Conservation (phyloP, 2,329 filamentous ascomycete genomes). For the Sclerotinia borealis region DNA sequence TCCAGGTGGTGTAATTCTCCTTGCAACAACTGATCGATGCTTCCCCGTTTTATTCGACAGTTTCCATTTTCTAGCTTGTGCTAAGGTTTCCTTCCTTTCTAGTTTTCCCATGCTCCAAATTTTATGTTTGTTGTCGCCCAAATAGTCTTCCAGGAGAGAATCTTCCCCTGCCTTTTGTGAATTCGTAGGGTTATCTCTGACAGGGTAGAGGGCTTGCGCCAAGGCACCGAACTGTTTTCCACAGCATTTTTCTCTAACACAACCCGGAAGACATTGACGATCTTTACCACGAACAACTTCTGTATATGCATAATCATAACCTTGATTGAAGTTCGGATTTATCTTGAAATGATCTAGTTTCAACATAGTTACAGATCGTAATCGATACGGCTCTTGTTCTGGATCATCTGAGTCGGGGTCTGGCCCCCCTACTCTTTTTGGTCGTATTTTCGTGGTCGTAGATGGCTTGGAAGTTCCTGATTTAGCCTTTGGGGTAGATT, state of each 20-base stretch:
- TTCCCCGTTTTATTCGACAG: constrained; percentile 71
- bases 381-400: constrained; percentile 36
- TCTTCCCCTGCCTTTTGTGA: constrained; percentile 39
- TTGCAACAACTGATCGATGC: constrained; percentile 68
- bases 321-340: constrained; percentile 54
- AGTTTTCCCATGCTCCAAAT: constrained; percentile 51
- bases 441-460: neutral
- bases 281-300: constrained; percentile 55
- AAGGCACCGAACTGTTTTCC: constrained; percentile 35
- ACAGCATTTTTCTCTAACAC: constrained; percentile 51
- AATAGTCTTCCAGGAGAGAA: constrained; percentile 47
- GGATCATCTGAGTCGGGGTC: constrained; percentile 6
- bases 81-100: constrained; percentile 60
- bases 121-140: constrained; percentile 51
- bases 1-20: constrained; percentile 70
- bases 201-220: constrained; percentile 20
- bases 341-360: constrained; percentile 54
- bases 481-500: neutral
- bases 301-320: constrained; percentile 52
- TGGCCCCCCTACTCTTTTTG: neutral
- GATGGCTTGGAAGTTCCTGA: neutral
- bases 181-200: constrained; percentile 18
- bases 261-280: constrained; percentile 55
- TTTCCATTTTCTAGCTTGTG: constrained; percentile 68
- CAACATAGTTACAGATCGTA: constrained; percentile 37